phyloP scores from a whole-genome alignment of 306 rosid genomes.

The Ormosia semicastrata region DNA sequence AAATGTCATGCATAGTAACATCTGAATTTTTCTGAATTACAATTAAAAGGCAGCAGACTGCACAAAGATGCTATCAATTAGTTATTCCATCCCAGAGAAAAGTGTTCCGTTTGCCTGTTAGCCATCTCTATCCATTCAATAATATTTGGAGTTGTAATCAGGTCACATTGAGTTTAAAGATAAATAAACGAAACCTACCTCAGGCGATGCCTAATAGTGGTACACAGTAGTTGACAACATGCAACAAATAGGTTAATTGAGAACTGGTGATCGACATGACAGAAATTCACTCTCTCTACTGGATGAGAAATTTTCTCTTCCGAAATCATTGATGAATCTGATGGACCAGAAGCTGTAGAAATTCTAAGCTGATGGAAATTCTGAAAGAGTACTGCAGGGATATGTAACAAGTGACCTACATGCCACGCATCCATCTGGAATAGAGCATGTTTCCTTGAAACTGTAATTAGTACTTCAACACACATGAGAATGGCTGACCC shows the following conservation, averaged over 20 bases:
- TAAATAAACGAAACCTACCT: slow-evolving; percentile 48
- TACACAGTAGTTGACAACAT: slow-evolving; percentile 73
- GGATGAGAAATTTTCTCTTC: slow-evolving; percentile 40
- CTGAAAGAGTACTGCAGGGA: slow-evolving; percentile 80
- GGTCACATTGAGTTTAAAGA: slow-evolving; percentile 20
- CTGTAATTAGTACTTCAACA: slow-evolving; percentile 73
- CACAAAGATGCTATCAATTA: slow-evolving; percentile 9
- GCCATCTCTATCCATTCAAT: slow-evolving; percentile 12
- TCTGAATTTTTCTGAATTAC: not conserved
- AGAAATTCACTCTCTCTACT: slow-evolving; percentile 35
- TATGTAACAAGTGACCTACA: slow-evolving; percentile 68
- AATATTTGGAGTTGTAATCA: not conserved
- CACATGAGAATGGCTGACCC: slow-evolving; percentile 92
- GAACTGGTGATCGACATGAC: slow-evolving; percentile 54
- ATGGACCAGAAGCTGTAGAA: slow-evolving; percentile 41
- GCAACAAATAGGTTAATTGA: slow-evolving; percentile 65
- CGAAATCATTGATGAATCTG: slow-evolving; percentile 30
- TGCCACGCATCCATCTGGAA: slow-evolving; percentile 70
- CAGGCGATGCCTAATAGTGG: slow-evolving; percentile 69
- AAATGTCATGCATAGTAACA: not conserved
- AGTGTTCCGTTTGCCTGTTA: too few species aligned
- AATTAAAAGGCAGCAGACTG: slow-evolving; percentile 15
- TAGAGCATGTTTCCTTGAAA: slow-evolving; percentile 68
- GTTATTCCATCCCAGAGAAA: not conserved
- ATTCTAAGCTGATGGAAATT: slow-evolving; percentile 54